Base-by-base conservation (phyloP, 352 stramenopile genomes). In the Globisporangium megalacanthum region DNA sequence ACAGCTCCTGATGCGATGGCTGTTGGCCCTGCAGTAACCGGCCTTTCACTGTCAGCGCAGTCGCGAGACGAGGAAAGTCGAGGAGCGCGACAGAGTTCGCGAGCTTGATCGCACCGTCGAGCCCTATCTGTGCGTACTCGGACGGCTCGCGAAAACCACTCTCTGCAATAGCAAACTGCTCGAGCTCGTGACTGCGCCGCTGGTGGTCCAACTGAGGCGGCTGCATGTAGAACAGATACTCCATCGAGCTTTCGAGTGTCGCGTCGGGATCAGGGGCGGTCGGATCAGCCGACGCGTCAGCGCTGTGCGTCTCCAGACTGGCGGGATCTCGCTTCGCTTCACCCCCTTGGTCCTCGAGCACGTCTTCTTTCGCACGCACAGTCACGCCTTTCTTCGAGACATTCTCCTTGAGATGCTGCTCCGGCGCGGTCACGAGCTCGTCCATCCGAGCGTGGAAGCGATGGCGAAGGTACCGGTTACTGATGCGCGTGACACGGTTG, bases 381-480 rank as follows among this genome's bases (percentile, higher is more conserved):
- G 82, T 90, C 6, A 91, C 66, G 1, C 83, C 83, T 49, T 86
- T 86, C 54, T 93, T 93, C 6, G 77, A 90, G 3, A 91, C 81
- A 35, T 93, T 93, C 19, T 85, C 80, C 45, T 93, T 93, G 10
- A 86, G 57, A 17, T 85, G 65, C 17, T 71, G 67, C 20, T 86
- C 77, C 4, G 78, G 80, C 8, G 79, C 70, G 4, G 75, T 67
- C 0, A 88, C 58, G 25, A 92, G 70, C 49, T 93, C 83, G 55
- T 92, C 82, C 73, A 96, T 88, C 33, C 80, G 67, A 25, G 79
- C 37, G 22, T 96, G 79, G 46, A 97, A 97, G 22, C 88, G 84
- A 65, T 95, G 89, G 10, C 87, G 77, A 37, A 97, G 66, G 54
- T 77, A 92, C 11, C 87, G 73, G 56, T 97, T 97, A 57, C 94